phyloP scores from a whole-genome alignment of 805 yeast genomes.

The Jamesozyma spencerorum region DNA sequence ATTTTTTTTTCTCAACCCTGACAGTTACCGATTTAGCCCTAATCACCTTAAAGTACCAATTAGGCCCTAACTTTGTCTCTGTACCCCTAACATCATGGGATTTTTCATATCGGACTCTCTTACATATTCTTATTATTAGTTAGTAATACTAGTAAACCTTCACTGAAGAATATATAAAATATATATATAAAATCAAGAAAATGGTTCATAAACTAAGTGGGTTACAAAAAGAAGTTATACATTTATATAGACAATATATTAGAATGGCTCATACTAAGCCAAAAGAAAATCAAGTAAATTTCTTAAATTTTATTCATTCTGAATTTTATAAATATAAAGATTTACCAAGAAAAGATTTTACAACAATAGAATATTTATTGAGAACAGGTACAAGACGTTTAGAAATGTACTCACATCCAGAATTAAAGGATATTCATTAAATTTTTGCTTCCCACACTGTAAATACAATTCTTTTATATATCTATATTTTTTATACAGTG shows the following conservation, averaged over 20 bases:
- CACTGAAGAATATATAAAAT: too few species aligned
- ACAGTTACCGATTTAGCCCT: too few species aligned
- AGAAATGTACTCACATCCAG: constrained; percentile 64
- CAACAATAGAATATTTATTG: constrained; percentile 75
- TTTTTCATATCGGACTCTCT: too few species aligned
- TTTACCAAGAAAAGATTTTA: constrained; percentile 69
- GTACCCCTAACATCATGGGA: too few species aligned
- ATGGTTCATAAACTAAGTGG: constrained; percentile 35
- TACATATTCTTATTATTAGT: too few species aligned
- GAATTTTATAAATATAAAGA: constrained; percentile 54
- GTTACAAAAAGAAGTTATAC: constrained; percentile 44
- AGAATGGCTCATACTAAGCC: constrained; percentile 41
- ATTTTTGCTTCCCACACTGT: neutral
- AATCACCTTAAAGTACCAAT: too few species aligned
- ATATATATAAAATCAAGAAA: too few species aligned
- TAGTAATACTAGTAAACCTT: too few species aligned
- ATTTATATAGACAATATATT: constrained; percentile 40
- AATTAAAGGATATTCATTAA: constrained; percentile 56
- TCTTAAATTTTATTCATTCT: constrained; percentile 38
- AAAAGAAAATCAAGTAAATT: constrained; percentile 35
- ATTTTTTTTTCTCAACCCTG: too few species aligned
- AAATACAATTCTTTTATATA: neutral
- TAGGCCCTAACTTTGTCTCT: too few species aligned
- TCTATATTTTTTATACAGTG: neutral
- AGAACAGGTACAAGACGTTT: constrained; percentile 64